Evolutionary conservation across 1,284 basidiomycete species (phyloP).

Genomic region (Trichosporon sp.): DNA sequence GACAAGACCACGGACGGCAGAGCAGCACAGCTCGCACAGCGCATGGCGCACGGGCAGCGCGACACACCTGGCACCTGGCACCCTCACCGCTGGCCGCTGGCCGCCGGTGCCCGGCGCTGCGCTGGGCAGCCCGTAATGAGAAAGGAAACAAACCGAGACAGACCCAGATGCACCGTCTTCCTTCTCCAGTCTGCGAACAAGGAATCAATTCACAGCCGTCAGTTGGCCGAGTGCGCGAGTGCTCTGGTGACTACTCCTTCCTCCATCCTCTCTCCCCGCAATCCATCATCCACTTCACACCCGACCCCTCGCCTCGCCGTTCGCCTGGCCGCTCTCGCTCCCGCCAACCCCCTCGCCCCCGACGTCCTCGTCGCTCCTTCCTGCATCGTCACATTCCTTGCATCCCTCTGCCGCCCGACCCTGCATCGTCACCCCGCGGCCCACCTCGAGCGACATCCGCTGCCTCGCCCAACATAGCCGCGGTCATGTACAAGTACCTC

Average conservation of each 20-base stretch:
- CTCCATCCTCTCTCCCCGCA: background rate
- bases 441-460: background rate
- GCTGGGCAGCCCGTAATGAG: background rate
- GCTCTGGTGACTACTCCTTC: background rate
- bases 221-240: background rate
- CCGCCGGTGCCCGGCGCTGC: background rate
- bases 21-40: too few relatives aligned
- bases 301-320: background rate
- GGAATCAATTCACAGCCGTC: conserved; percentile 4
- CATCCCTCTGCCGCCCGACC: background rate
- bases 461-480: background rate
- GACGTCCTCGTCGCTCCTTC: background rate
- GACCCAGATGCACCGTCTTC: background rate
- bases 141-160: background rate
- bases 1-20: background rate
- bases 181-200: background rate
- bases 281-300: background rate
- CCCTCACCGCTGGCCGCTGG: background rate
- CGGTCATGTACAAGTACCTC: conserved; percentile 24
- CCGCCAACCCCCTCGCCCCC: background rate
- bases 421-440: background rate
- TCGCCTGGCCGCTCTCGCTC: background rate
- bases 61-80: background rate
- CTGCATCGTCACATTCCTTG: background rate
- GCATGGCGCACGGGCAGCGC: background rate